phyloP scores from a whole-genome alignment of 2,329 filamentous ascomycete genomes.

The Lachnellula cervina region DNA sequence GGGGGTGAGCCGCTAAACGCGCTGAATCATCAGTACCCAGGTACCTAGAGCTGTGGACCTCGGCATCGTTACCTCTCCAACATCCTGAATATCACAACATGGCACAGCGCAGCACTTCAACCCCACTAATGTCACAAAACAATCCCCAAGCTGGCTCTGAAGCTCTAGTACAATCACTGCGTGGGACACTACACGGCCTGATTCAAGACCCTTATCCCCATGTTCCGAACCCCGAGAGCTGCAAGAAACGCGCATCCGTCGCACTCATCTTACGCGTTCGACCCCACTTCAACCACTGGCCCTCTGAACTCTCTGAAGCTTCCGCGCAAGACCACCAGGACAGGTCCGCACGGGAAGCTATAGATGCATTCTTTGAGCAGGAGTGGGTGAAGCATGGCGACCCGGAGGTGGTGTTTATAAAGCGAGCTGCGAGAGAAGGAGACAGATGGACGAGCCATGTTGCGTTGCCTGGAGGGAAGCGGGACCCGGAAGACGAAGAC shows the following conservation, averaged over 20 bases:
- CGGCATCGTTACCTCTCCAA: too few relatives aligned
- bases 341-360: constrained; percentile 33
- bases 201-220: constrained; percentile 42
- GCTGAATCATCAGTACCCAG: too few relatives aligned
- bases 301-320: constrained; percentile 26
- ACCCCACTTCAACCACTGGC: constrained; percentile 51
- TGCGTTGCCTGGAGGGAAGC: constrained; percentile 62
- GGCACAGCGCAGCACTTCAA: neutral
- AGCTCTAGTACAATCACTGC: constrained; percentile 31
- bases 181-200: constrained; percentile 30
- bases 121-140: constrained; percentile 4
- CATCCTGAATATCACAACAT: too few relatives aligned
- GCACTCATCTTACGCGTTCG: constrained; percentile 60
- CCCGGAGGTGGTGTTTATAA: constrained; percentile 67
- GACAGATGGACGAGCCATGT: constrained; percentile 68
- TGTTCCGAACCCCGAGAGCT: constrained; percentile 39
- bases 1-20: too few relatives aligned
- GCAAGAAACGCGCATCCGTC: constrained; percentile 52
- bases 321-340: constrained; percentile 10
- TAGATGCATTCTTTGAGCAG: constrained; percentile 57
- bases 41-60: too few relatives aligned
- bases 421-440: constrained; percentile 57
- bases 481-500: constrained; percentile 58
- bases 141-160: neutral
- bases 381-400: constrained; percentile 62